Evolutionary conservation across 805 yeast genomes (phyloP).

Genomic region (Starmerella bombicola): DNA sequence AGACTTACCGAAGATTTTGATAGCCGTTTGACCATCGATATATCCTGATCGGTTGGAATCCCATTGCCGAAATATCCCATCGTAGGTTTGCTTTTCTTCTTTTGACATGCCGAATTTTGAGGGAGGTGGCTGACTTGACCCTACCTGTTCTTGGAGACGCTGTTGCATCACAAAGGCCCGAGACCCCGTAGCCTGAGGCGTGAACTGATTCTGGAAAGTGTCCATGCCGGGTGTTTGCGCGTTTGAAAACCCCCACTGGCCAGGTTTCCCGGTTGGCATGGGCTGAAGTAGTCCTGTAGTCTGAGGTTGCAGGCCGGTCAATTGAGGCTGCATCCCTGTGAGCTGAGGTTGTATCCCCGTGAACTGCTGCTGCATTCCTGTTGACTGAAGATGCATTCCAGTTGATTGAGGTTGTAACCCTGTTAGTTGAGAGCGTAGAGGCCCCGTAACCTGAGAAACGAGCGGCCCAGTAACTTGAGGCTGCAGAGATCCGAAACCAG

Average conservation of each 20-base stretch:
- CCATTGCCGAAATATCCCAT: conserved; percentile 79
- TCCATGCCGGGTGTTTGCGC: conserved; percentile 62
- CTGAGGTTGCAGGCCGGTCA: conserved; percentile 24
- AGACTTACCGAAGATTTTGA: conserved; percentile 76
- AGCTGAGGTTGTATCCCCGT: conserved; percentile 29
- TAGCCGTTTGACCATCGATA: conserved; percentile 70
- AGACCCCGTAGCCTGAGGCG: conserved; percentile 36
- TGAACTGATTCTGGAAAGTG: conserved; percentile 51
- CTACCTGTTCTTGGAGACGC: conserved; percentile 13
- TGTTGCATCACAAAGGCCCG: conserved; percentile 19
- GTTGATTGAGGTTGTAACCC: conserved; percentile 13
- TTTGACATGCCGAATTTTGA: conserved; percentile 51
- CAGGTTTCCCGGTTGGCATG: conserved; percentile 53
- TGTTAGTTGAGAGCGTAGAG: neutral
- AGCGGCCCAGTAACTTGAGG: conserved; percentile 23
- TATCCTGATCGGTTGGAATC: conserved; percentile 56
- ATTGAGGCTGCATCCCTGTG: conserved; percentile 29
- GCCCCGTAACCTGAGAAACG: conserved; percentile 15
- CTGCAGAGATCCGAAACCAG: conserved; percentile 15
- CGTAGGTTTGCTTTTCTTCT: conserved; percentile 76
- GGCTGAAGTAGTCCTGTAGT: conserved; percentile 27
- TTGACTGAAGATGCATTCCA: conserved; percentile 28
- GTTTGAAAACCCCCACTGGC: conserved; percentile 68
- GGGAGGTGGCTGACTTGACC: neutral
- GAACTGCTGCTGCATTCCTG: conserved; percentile 25